Percentiles rank a stretch among this genome's conserved stretches.
phyloP scores from a whole-genome alignment of 306 rosid genomes.

The Sicyos edulis region DNA sequence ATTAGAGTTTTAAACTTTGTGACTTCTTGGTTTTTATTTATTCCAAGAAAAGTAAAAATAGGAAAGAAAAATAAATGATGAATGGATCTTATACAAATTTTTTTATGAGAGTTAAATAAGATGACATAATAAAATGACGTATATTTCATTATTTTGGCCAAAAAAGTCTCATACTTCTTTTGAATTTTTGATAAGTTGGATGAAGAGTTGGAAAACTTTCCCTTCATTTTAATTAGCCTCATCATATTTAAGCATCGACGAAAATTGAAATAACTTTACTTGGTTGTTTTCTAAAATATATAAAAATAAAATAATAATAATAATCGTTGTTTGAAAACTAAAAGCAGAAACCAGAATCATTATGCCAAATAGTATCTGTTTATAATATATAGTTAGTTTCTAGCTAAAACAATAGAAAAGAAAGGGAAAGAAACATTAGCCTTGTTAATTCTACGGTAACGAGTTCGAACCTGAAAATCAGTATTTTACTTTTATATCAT shows the following conservation, averaged over 20 bases:
- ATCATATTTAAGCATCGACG: background rate
- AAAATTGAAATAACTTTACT: background rate
- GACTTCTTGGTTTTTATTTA: background rate
- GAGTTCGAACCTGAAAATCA: too few species aligned
- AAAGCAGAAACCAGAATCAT: too few species aligned
- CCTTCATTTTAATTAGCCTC: background rate
- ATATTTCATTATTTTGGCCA: background rate
- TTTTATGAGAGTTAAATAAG: background rate
- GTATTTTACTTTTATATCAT: too few species aligned
- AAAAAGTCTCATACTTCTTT: background rate
- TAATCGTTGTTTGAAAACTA: too few species aligned
- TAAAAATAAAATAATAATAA: too few species aligned
- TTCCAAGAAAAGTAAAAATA: background rate
- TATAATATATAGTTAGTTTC: too few species aligned
- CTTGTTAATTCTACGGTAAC: too few species aligned
- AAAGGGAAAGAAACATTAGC: background rate
- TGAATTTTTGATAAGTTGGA: background rate
- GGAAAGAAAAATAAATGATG: background rate
- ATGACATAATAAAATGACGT: slow-evolving; percentile 1
- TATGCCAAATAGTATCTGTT: too few species aligned
- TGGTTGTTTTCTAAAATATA: too few species aligned
- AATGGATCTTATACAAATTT: background rate
- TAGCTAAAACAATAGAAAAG: too few species aligned
- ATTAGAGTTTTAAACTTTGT: background rate
- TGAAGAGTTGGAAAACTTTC: background rate